Conservation (phyloP, 2,329 filamentous ascomycete genomes). For the Dichotomopilus funicola region DNA sequence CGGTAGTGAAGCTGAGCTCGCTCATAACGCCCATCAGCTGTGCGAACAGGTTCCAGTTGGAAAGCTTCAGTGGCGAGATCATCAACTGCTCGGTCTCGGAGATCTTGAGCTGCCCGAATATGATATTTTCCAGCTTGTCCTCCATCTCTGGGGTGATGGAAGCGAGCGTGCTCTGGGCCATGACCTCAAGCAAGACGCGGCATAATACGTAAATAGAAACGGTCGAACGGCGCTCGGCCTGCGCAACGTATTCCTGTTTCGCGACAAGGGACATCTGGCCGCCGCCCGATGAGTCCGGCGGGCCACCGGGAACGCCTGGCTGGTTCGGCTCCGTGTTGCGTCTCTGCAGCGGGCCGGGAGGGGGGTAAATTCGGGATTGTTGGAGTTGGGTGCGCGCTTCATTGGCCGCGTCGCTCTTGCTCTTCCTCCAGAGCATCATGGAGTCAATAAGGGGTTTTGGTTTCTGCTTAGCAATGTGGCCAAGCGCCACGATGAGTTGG, state of each 20-base stretch:
- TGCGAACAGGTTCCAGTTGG: constrained; percentile 93
- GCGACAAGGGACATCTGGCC: constrained; percentile 37
- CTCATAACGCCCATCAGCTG: constrained; percentile 96
- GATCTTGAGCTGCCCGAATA: constrained; percentile 89
- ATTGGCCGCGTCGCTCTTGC: constrained; percentile 82
- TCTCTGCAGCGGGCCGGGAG: constrained; percentile 49
- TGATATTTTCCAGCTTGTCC: constrained; percentile 87
- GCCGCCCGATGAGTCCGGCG: constrained; percentile 12
- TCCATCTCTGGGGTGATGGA: constrained; percentile 88
- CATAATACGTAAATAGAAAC: constrained; percentile 96
- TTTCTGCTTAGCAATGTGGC: constrained; percentile 89
- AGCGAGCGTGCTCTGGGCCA: constrained; percentile 77
- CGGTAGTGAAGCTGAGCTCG: constrained; percentile 78
- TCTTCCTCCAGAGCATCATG: constrained; percentile 97
- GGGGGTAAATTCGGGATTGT: constrained; percentile 39
- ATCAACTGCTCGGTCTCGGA: constrained; percentile 76
- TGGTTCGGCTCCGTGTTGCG: constrained; percentile 70
- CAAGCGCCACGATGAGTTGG: constrained; percentile 85
- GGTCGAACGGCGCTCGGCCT: constrained; percentile 83
- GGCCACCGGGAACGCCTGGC: constrained; percentile 30
- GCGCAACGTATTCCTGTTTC: constrained; percentile 64
- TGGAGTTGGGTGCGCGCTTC: constrained; percentile 56
- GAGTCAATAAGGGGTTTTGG: constrained; percentile 94
- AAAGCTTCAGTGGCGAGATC: constrained; percentile 73
- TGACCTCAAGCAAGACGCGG: constrained; percentile 87